Base-by-base conservation (phyloP, 2,329 filamentous ascomycete species). In the Exophiala spinifera region DNA sequence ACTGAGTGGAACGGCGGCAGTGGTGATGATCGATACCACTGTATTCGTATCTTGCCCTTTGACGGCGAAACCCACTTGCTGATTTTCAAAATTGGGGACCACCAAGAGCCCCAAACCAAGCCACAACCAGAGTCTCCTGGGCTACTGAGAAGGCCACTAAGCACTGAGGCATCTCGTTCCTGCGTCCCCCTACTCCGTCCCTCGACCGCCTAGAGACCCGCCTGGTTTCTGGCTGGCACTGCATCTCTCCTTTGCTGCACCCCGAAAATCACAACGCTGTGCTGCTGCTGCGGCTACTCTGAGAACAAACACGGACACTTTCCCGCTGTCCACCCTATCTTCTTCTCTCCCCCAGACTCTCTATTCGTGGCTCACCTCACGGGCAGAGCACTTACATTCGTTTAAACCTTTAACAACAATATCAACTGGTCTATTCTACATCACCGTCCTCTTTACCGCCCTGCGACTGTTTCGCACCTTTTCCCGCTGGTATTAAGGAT, bases 311-410 rank as follows among this genome's bases (percentile, higher is more conserved):
- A 44, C 42, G 42, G 28, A 44, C 42, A 14, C 42, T n/a, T 23
- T 44, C n/a, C 1, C 2, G 14, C 11, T 44, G 42, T 44, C 21
- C 8, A 44, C 42, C 42, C 28, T 10, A 31, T 31, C 28, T 10
- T 31, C 28, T 25, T 39, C 20, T 39, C 33, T 39, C 19, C 19
- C 21, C 17, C 34, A 49, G 36, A 37, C 34, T 17, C 19, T 49
- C 36, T 52, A 52, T 40, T 21, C 50, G 34, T 36, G 6, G 50
- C 23, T 52, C 43, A 47, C 43, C 43, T 14, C 20, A 39, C 28
- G 46, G 49, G 49, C 42, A 51, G 43, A 52, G 50, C 43, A 36
- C 34, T 51, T 52, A 44, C 53, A 50, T 51, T 55, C 53, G 53
- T 55, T 55, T 55, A 45, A 17, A 21, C 50, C 44, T 21, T 25